Evolutionary conservation across 768 basidiomycete genomes (phyloP), one percentile per base, ranked within the genome.

Genomic region (Mycena vitilis): DNA sequence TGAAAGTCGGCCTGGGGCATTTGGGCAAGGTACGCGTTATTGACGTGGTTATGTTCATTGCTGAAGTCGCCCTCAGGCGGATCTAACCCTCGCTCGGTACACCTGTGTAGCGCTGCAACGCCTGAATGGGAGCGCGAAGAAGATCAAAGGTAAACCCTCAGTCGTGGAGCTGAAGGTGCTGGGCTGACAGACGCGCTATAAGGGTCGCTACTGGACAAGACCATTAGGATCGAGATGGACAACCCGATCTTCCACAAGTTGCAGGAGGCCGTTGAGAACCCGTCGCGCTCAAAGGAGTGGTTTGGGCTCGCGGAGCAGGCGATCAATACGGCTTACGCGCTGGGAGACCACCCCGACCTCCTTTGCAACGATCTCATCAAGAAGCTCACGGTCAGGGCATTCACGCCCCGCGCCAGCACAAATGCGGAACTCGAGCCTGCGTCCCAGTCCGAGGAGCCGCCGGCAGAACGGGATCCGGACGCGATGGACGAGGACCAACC

Each of bases 251-350:
- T 99, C 83, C 84, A 83, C 34, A 93, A 93, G 73, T 84, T 99
- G 8, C 88, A 92, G 74, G 90, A 92, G 2, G 85, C 90, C n/a
- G 87, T 98, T 42, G 89, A 95, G 72, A 84, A 89, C 60, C 92
- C 95, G 0, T 93, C 90, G 65, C 86, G 90, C 52, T 91, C 92
- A 22, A 93, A 91, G 72, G 96, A 98, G 65, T 99, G 97, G 97
- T 99, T 99, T 73, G 92, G 92, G 12, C 89, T 99, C 81, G 95
- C 97, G 0, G 98, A 99, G 77, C 97, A 99, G 78, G 94, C 91
- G 11, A 91, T 99, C 80, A 98, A 99, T 77, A 95, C 97, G 1
- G 91, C 98, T 58, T 99, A 99, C 73, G 90, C 93, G 0, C 87
- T 99, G 2, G 96, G 94, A 22, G 95, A 98, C 74, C 95, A 95